Evolutionary conservation across 768 basidiomycete species (phyloP).

Genomic region (Mycena leptocephala): DNA sequence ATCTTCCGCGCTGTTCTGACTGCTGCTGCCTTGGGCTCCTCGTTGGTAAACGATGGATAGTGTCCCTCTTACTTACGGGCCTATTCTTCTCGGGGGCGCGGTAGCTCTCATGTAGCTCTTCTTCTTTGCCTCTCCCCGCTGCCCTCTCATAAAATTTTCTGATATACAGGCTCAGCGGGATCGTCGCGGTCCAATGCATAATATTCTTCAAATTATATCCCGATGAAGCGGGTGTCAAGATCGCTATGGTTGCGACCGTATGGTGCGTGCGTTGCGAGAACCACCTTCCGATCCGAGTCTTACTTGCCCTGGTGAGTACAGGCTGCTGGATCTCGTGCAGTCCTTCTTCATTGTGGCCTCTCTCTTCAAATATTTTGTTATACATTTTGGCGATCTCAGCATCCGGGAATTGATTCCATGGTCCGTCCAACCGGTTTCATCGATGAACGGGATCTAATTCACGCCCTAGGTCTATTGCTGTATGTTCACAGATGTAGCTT

Average conservation of each 20-base stretch:
- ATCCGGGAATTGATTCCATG: conserved; percentile 38
- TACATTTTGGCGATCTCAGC: conserved; percentile 34
- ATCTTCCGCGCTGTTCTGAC: neutral
- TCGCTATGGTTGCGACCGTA: conserved; percentile 9
- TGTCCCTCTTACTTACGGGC: conserved; percentile 32
- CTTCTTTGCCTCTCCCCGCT: neutral
- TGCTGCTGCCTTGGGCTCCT: neutral
- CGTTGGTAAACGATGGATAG: conserved; percentile 12
- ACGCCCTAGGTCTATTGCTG: conserved; percentile 26
- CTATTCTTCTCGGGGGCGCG: conserved; percentile 42
- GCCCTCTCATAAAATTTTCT: no score
- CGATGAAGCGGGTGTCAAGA: conserved; percentile 38
- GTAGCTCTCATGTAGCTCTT: conserved; percentile 41
- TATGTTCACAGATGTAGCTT: neutral
- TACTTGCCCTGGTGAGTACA: neutral
- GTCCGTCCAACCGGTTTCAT: conserved; percentile 21
- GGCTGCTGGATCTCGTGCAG: conserved; percentile 40
- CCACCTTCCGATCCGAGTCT: neutral
- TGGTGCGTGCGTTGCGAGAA: conserved; percentile 37
- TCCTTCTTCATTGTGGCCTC: conserved; percentile 39
- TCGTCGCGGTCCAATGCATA: conserved; percentile 43
- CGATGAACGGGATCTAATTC: neutral
- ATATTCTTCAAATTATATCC: conserved; percentile 46
- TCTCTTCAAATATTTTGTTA: conserved; percentile 41
- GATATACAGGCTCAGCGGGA: conserved; percentile 40